These are phyloP conservation scores for Ophiosphaerella korrae DNA, from an alignment of 2,329 filamentous ascomycete species.

Conservation along the genomic window DNA sequence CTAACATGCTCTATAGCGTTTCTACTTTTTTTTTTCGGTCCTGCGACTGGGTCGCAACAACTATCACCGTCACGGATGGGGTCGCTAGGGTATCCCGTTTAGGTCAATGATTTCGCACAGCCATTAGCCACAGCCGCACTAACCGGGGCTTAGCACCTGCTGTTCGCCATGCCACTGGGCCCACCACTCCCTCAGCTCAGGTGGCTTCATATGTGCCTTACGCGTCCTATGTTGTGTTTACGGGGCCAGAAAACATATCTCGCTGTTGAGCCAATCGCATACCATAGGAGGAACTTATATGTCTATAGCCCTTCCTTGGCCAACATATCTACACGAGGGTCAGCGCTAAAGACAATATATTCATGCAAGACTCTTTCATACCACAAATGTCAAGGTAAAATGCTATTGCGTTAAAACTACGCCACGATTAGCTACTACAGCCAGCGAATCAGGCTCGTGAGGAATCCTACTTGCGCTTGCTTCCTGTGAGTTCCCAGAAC, in stretches of 20 bases:
- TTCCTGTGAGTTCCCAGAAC: constrained; percentile 61
- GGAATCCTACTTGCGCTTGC: constrained; percentile 56
- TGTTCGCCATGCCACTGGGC: constrained; percentile 8
- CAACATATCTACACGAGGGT: constrained; percentile 39
- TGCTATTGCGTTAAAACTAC: constrained; percentile 66
- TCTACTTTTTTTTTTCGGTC: too few species aligned
- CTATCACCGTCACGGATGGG: too few species aligned
- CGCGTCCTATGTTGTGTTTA: constrained; percentile 11
- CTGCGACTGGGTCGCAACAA: background rate
- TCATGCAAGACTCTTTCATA: constrained; percentile 38
- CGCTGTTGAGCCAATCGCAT: constrained; percentile 9
- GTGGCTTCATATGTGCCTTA: constrained; percentile 16
- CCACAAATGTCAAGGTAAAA: constrained; percentile 70
- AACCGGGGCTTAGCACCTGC: constrained; percentile 14
- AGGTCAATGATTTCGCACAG: constrained; percentile 1
- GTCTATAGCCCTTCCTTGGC: constrained; percentile 42
- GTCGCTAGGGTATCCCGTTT: too few species aligned
- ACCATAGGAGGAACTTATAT: too few species aligned
- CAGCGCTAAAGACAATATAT: background rate
- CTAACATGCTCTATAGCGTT: too few species aligned
- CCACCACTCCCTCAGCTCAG: constrained; percentile 10
- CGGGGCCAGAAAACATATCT: constrained; percentile 8
- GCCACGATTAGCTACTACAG: constrained; percentile 15
- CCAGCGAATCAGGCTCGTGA: too few species aligned
- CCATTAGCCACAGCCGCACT: constrained; percentile 36